phyloP scores from a whole-genome alignment of 805 yeast species.

The Barnettozyma californica region DNA sequence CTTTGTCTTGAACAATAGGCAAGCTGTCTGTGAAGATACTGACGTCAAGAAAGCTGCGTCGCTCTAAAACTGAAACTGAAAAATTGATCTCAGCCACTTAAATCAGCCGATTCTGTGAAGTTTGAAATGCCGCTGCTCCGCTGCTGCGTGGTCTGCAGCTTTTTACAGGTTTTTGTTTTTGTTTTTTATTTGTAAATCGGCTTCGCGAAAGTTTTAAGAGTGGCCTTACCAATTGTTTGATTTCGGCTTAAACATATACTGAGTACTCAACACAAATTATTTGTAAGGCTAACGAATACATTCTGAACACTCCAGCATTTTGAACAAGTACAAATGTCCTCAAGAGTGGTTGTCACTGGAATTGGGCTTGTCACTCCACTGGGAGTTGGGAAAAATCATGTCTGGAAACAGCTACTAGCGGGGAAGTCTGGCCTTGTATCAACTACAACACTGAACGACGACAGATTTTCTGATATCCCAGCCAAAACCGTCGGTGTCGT shows the following conservation, averaged over 20 bases:
- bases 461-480: conserved; percentile 46
- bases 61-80: not conserved
- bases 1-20: not conserved
- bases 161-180: too few relatives aligned
- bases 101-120: not conserved
- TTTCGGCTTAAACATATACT: too few relatives aligned
- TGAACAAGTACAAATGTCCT: not conserved
- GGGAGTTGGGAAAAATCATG: conserved; percentile 56
- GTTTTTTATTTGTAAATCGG: too few relatives aligned
- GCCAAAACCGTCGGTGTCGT: conserved; percentile 72
- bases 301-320: too few relatives aligned
- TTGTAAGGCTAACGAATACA: too few relatives aligned
- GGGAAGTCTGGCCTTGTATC: conserved; percentile 57
- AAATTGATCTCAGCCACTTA: not conserved
- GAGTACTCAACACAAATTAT: too few relatives aligned
- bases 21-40: not conserved
- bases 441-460: conserved; percentile 33
- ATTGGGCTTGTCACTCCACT: conserved; percentile 82
- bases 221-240: too few relatives aligned
- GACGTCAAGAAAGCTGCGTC: not conserved
- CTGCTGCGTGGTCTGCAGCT: not conserved
- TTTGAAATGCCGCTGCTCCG: not conserved
- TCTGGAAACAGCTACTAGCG: conserved; percentile 51
- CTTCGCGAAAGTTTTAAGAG: too few relatives aligned
- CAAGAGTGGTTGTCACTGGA: conserved; percentile 87